Base-by-base conservation (phyloP, 169 alveolate genomes). In the Eimeria falciformis region DNA sequence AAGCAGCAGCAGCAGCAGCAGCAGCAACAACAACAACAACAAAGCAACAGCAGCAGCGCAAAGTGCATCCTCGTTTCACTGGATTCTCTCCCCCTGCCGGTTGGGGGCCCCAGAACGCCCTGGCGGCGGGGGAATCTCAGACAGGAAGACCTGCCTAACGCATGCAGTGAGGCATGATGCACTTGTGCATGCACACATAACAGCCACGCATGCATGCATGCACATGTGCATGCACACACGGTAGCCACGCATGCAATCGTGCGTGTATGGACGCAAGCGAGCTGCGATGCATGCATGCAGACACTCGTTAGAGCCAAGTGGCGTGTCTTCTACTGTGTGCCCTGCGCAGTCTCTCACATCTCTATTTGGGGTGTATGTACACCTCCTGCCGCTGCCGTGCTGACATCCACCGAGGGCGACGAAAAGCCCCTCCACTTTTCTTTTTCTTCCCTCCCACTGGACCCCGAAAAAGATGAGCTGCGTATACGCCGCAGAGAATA, bases 1-100 rank as follows among this genome's bases (percentile, higher is more conserved):
- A 65, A 47, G 65, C 71, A 77, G n/a, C 87, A 77, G 87, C 87
- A 77, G 45, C 69, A 45, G 65, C 71, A n/a, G 65, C 55, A 46
- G 69, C 65, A 69, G 9, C 33, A 11, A n/a, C 55, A 69, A 12
- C n/a, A 37, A 25, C n/a, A 37, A 69, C 53, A 69, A 23, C 40
- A 62, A 62, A 50, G 62, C 62, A n/a, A 29, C 73, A 68, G 83
- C 83, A 71, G 83, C 53, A 71, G 27, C 46, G 47, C 53, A 33
- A 68, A 33, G 53, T 21, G 43, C 37, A 23, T 71, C 4, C 25
- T 43, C 25, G 29, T 71, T 25, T 71, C 37, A 23, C 7, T 56
- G 21, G 56, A 29, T 5, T 17, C 83, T 7, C 58, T 21, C 11
- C 83, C 83, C 11, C 83, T 71, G 21, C 83, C 83, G n/a, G 50